Base-by-base conservation (phyloP, 805 yeast genomes). In the Yamadazyma takamatsuzukensis region DNA sequence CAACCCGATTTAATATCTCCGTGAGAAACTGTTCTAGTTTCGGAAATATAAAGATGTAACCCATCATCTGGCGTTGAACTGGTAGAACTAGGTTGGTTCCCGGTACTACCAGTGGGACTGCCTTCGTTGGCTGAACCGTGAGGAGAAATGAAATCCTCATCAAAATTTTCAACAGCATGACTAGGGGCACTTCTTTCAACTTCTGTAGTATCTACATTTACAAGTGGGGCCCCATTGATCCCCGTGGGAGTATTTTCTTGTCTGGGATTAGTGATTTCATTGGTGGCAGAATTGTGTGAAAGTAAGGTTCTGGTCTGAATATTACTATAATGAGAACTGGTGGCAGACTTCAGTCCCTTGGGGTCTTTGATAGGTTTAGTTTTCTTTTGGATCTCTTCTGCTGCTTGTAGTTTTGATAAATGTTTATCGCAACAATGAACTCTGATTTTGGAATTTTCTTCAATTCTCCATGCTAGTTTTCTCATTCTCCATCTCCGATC, bases 1-100 rank as follows among this genome's bases (percentile, higher is more conserved):
- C 99, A 93, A 3, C 99, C 99, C 18, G 74, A 69, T 51, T 83
- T 85, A 51, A 87, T 59, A 40, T 85, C 95, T 8, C 96, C 96
- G 34, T 78, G 73, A 9, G 81, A 74, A 6, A 93, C 64, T 4
- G 84, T 75, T 18, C 89, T 70, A 6, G 74, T 72, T 49, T 89
- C 96, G 54, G 88, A 94, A 9, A 78, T 56, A 45, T 72, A 82
- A 10, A 83, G 38, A 30, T 47, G 52, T 24, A 41, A 33, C 4
- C 47, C 53, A 23, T 48, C 40, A 15, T 23, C 21, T 11, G 37
- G 12, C 54, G 48, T 17, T 43, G 61, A 22, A n/a, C n/a, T n/a
- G n/a, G n/a, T n/a, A n/a, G n/a, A n/a, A n/a, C n/a, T n/a, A n/a
- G 56, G 56, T 51, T 45, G 39, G 56, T n/a, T n/a, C n/a, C n/a